A percentile compares a stretch with the other conserved stretches of the same genome.
phyloP scores from a whole-genome alignment of 208 protist genomes.

The Crithidia thermophila region DNA sequence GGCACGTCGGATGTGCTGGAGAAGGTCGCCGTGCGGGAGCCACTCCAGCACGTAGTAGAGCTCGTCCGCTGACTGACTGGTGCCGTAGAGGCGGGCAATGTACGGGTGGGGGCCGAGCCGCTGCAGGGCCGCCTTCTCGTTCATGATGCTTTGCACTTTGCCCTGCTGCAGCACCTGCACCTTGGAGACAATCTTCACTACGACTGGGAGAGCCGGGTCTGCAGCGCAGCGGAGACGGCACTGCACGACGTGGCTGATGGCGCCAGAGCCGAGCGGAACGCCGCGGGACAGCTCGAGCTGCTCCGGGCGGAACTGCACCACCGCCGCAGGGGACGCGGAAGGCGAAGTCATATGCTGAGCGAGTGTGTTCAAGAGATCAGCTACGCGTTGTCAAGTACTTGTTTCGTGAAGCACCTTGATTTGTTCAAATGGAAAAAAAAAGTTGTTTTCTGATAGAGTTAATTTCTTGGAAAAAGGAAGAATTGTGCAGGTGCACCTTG shows the following conservation, averaged over 20 bases:
- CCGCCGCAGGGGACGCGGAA: slow-evolving; percentile 6
- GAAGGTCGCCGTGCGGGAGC: slow-evolving; percentile 93
- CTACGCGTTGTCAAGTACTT: too few relatives aligned
- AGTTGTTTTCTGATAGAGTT: too few relatives aligned
- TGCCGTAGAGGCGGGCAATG: slow-evolving; percentile 85
- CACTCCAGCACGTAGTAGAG: slow-evolving; percentile 94
- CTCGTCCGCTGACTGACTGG: slow-evolving; percentile 88
- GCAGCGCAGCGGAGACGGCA: slow-evolving; percentile 37
- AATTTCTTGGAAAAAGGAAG: not conserved
- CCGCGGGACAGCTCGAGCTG: slow-evolving; percentile 69
- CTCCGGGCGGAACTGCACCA: slow-evolving; percentile 50
- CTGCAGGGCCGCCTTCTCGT: slow-evolving; percentile 81
- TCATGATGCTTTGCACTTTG: slow-evolving; percentile 81
- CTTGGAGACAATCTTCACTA: slow-evolving; percentile 91
- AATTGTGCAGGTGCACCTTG: too few relatives aligned
- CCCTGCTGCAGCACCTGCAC: slow-evolving; percentile 85
- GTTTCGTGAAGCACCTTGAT: not conserved
- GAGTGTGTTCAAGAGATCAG: not conserved
- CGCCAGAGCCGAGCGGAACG: slow-evolving; percentile 76
- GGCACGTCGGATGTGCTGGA: slow-evolving; percentile 80
- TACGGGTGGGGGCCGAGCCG: slow-evolving; percentile 73
- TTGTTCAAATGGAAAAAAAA: not conserved
- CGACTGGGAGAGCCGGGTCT: slow-evolving; percentile 45
- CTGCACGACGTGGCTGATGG: slow-evolving; percentile 79
- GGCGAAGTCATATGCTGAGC: not conserved